Evolutionary conservation across 352 stramenopile species (phyloP).

Genomic region (Globisporangium cystogenes): DNA sequence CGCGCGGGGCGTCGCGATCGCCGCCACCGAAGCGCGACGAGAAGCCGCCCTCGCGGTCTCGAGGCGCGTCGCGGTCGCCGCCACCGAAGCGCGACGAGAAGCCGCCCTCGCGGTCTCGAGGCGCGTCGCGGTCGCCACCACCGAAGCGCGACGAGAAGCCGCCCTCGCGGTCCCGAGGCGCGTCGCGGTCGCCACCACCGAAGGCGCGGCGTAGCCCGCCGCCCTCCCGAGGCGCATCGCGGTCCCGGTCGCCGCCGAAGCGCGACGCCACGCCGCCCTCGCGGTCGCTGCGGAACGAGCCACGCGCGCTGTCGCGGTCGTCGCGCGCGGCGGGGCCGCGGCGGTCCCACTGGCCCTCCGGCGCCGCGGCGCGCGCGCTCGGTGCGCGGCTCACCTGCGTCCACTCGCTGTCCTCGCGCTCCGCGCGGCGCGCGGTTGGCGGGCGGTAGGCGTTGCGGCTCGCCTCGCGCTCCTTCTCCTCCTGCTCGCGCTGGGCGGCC

Average conservation of each 20-base stretch:
- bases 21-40: conserved; percentile 23
- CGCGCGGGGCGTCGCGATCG: conserved; percentile 24
- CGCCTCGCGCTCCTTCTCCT: conserved; percentile 33
- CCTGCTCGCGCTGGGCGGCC: conserved; percentile 17
- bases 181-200: conserved; percentile 24
- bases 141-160: conserved; percentile 24
- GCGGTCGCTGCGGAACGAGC: conserved; percentile 8
- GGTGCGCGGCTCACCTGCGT: conserved; percentile 44
- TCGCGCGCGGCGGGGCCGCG: conserved; percentile 36
- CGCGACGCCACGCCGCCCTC: conserved; percentile 15
- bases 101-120: neutral
- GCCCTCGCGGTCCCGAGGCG: conserved; percentile 11
- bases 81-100: conserved; percentile 19
- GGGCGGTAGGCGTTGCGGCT: conserved; percentile 21
- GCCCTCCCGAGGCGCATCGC: neutral
- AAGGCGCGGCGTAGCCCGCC: conserved; percentile 15
- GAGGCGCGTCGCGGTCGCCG: conserved; percentile 24
- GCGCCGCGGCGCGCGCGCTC: conserved; percentile 24
- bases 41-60: conserved; percentile 17
- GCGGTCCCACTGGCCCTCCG: conserved; percentile 58
- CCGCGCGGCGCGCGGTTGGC: conserved; percentile 16
- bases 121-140: conserved; percentile 12
- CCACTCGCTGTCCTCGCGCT: conserved; percentile 59
- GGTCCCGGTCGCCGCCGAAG: conserved; percentile 18
- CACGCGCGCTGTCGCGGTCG: conserved; percentile 20